Base-by-base conservation (phyloP, 331 rosid genomes). In the Quercus tomentella region DNA sequence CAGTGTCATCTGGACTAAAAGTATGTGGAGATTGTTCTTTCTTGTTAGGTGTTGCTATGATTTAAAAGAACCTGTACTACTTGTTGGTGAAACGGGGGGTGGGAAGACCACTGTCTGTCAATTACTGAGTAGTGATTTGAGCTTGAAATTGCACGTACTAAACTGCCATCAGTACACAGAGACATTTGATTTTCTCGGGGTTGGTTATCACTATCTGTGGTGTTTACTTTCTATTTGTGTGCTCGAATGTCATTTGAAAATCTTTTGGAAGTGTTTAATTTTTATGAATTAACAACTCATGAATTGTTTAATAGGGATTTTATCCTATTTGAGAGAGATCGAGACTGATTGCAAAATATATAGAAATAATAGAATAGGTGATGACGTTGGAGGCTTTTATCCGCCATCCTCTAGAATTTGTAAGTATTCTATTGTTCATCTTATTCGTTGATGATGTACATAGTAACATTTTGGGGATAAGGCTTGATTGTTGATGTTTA, bases 31-130 rank as follows among this genome's bases (percentile, higher is more conserved):
- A 82, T 79, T 95, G 77, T 86, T 71, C 83, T 95, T 91, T 82
- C 97, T 95, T 69, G 93, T 95, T 76, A 86, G 89, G 33, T 93
- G 97, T 75, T 95, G 98, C 88, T 87, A 81, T 73, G 63, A 81
- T 21, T 82, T 88, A 79, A 87, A 87, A 12, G 98, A 95, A 79
- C 98, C 98, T 75, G 97, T 91, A 58, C 95, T 95, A 74, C 97
- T 95, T 79, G 91, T 95, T 77, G 98, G 98, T 82, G 97, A 95
- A 86, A 95, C 98, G 2, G 98, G 97, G 82, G 97, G 97, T 81
- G 98, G 98, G 82, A 95, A 95, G 89, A 95, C 98, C 68, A 95
- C 97, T 31, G 95, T 95, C 65, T 95, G 98, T 81, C 97, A 95
- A 84, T 83, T 90, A 62, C 82, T 95, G 87, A 92, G 94, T 88